A percentile compares a stretch with the other conserved stretches of the same genome.
Evolutionary conservation across 2,329 filamentous ascomycete genomes (phyloP).

Genomic region (Cryphonectria naterciae): DNA sequence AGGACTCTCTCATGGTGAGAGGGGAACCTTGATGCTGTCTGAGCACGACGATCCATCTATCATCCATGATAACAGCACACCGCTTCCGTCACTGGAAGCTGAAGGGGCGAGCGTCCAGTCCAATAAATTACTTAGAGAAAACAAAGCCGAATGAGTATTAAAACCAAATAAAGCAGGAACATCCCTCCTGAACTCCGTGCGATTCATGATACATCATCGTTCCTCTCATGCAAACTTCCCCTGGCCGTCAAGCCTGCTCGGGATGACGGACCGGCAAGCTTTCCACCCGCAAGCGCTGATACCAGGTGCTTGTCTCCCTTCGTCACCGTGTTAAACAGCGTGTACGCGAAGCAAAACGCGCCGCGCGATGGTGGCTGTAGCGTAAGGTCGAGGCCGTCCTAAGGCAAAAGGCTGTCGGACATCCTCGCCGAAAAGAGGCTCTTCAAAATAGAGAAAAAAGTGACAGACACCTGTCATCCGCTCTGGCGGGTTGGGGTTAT

Average conservation of each 20-base stretch:
- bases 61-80: background rate
- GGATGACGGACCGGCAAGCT: constrained; percentile 16
- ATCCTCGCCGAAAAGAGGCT: background rate
- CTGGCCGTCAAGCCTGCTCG: constrained; percentile 9
- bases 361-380: background rate
- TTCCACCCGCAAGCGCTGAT: background rate
- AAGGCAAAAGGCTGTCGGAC: background rate
- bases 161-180: constrained; percentile 7
- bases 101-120: background rate
- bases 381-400: background rate
- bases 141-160: background rate
- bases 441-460: background rate
- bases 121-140: constrained; percentile 14
- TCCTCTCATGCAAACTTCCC: constrained; percentile 22
- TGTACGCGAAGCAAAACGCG: background rate
- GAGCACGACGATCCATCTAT: background rate
- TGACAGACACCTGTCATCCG: background rate
- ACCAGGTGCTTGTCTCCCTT: background rate
- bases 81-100: background rate
- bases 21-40: constrained; percentile 20
- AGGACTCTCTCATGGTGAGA: background rate
- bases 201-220: constrained; percentile 28
- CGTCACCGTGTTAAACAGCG: background rate
- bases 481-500: background rate
- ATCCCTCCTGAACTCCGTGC: constrained; percentile 26